A percentile compares a stretch with the other conserved stretches of the same genome.
phyloP scores from a whole-genome alignment of 2,329 filamentous ascomycete species.

The Septoria petroselini region DNA sequence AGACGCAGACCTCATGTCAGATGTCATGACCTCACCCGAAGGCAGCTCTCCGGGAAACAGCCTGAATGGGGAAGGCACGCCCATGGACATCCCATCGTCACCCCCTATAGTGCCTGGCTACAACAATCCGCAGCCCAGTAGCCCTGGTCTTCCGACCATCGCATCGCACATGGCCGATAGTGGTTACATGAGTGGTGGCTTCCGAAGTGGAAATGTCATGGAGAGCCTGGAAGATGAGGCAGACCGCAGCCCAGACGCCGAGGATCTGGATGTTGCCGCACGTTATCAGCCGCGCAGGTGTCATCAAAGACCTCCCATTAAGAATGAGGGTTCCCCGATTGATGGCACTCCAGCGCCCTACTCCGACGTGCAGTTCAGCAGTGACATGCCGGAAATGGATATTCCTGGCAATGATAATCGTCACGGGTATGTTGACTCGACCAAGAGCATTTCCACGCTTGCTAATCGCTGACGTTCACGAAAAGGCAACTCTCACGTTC shows the following conservation, averaged over 20 bases:
- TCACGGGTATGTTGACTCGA: slow-evolving; percentile 6
- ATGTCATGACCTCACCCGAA: slow-evolving; percentile 47
- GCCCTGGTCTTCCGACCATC: slow-evolving; percentile 62
- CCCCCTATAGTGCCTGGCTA: slow-evolving; percentile 70
- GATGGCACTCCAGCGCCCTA: slow-evolving; percentile 20
- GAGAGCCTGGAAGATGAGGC: slow-evolving; percentile 62
- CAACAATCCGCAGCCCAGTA: slow-evolving; percentile 59
- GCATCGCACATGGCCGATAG: slow-evolving; percentile 57
- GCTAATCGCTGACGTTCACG: slow-evolving; percentile 2
- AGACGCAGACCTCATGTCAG: slow-evolving; percentile 39
- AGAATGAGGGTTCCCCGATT: slow-evolving; percentile 28
- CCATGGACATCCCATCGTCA: slow-evolving; percentile 82
- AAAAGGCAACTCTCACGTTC: neutral
- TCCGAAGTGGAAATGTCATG: slow-evolving; percentile 60
- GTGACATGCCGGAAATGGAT: slow-evolving; percentile 6
- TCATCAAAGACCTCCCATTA: slow-evolving; percentile 28
- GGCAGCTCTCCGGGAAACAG: slow-evolving; percentile 49
- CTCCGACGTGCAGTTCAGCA: slow-evolving; percentile 12
- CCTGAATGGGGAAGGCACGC: slow-evolving; percentile 58
- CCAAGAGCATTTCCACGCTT: neutral
- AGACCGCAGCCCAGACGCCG: slow-evolving; percentile 38
- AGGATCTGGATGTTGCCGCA: slow-evolving; percentile 38
- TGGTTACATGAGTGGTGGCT: slow-evolving; percentile 65
- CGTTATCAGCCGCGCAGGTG: slow-evolving; percentile 34
- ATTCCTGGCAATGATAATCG: neutral